Conservation (phyloP, 2,329 filamentous ascomycete genomes). For the Fusarium redolens region DNA sequence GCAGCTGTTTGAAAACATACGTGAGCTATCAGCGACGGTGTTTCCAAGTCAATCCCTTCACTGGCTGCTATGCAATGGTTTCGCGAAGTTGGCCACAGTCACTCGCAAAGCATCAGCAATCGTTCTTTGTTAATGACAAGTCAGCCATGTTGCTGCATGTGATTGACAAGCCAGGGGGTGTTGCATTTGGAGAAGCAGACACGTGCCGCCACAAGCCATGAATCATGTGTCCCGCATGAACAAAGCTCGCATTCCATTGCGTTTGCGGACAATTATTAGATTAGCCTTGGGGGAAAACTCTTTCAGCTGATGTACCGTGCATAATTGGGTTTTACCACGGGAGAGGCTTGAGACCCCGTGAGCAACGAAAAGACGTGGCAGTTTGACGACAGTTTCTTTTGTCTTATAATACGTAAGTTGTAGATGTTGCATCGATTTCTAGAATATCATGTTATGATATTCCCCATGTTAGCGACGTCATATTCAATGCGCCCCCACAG, state of each 20-base stretch:
- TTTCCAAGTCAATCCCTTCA: neutral
- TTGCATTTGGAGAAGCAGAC: slow-evolving; percentile 8
- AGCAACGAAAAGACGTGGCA: slow-evolving; percentile 1
- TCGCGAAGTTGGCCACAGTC: neutral
- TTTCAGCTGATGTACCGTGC: slow-evolving; percentile 1
- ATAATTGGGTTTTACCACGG: neutral
- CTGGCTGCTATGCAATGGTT: neutral
- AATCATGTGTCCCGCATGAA: slow-evolving; percentile 30
- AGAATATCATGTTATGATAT: neutral
- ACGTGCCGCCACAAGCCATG: slow-evolving; percentile 29
- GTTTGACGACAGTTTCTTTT: neutral
- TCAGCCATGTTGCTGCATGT: slow-evolving; percentile 21
- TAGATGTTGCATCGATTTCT: neutral
- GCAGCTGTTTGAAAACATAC: neutral
- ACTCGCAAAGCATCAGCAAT: neutral
- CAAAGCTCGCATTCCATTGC: slow-evolving; percentile 28
- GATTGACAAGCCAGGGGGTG: slow-evolving; percentile 23
- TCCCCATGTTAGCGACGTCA: slow-evolving; percentile 26
- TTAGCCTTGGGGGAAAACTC: neutral
- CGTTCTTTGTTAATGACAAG: neutral
- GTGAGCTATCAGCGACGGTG: neutral
- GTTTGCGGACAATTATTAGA: neutral
- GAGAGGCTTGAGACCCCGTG: slow-evolving; percentile 19
- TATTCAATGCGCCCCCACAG: slow-evolving; percentile 11
- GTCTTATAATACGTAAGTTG: neutral